Evolutionary conservation across 2,329 filamentous ascomycete species (phyloP).

Genomic region (Endocalyx cinctus): DNA sequence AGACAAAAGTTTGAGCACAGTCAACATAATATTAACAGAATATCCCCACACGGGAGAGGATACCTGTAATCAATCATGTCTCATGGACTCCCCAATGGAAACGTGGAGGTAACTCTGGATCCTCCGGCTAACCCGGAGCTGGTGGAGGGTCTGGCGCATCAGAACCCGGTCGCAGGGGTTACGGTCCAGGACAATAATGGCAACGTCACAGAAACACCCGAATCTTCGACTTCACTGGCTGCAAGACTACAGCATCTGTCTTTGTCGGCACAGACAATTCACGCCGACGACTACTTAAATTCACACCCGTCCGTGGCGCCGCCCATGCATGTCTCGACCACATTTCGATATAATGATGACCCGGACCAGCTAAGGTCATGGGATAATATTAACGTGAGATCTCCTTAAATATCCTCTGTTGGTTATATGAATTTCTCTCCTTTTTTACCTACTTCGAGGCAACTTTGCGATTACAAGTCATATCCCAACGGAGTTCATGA

Average conservation of each 20-base stretch:
- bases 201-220: constrained; percentile 7
- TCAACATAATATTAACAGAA: too few species aligned
- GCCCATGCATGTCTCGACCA: constrained; percentile 85
- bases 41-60: too few species aligned
- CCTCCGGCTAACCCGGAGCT: constrained; percentile 14
- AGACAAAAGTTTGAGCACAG: too few species aligned
- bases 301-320: constrained; percentile 76
- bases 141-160: constrained; percentile 16
- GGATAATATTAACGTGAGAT: constrained; percentile 53
- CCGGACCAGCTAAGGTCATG: constrained; percentile 57
- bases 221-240: constrained; percentile 22
- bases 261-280: constrained; percentile 68
- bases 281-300: constrained; percentile 77
- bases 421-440: too few species aligned
- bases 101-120: constrained; percentile 10
- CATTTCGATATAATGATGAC: constrained; percentile 74
- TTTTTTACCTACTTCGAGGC: too few species aligned
- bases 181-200: constrained; percentile 3
- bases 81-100: too few species aligned
- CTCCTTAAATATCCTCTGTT: too few species aligned
- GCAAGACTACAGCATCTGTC: constrained; percentile 38
- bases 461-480: too few species aligned
- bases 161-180: constrained; percentile 9
- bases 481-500: too few species aligned
- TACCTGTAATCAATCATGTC: too few species aligned